Evolutionary conservation across 257 asterid genomes (phyloP).

Genomic region (Coffea canephora): DNA sequence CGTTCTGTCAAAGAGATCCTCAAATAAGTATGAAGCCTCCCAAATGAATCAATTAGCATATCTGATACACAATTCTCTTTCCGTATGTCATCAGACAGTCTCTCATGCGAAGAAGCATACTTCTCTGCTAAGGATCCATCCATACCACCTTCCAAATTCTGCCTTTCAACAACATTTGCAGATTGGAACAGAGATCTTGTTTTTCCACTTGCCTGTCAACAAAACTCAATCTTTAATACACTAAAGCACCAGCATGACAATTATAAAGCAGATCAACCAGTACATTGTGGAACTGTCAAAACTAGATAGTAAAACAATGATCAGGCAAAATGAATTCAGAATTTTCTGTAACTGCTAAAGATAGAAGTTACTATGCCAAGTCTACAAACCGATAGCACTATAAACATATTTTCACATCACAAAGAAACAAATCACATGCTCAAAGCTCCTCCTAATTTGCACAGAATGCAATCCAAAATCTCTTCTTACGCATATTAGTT

Average conservation of each 20-base stretch:
- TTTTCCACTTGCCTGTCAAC: slow-evolving; percentile 43
- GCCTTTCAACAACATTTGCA: slow-evolving; percentile 31
- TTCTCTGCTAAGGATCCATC: slow-evolving; percentile 33
- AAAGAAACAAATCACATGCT: no score
- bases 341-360: background rate
- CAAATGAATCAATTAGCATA: slow-evolving; percentile 82
- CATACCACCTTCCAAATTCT: slow-evolving; percentile 18
- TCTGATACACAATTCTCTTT: slow-evolving; percentile 48
- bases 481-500: no score
- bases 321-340: background rate
- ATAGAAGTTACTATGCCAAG: no score
- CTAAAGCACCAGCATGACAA: background rate
- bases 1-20: slow-evolving; percentile 93
- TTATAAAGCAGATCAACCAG: background rate
- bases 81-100: slow-evolving; percentile 31
- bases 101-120: slow-evolving; percentile 55
- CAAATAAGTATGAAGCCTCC: slow-evolving; percentile 84
- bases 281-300: background rate
- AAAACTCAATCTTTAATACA: slow-evolving; percentile 7
- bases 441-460: no score
- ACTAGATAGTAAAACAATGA: background rate
- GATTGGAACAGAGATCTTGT: slow-evolving; percentile 23
- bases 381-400: background rate
- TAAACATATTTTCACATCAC: no score
- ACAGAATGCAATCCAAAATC: no score